A percentile compares a stretch with the other conserved stretches of the same genome.
Conservation (phyloP, 2,329 filamentous ascomycete genomes). For the Plectosphaerella sp. region DNA sequence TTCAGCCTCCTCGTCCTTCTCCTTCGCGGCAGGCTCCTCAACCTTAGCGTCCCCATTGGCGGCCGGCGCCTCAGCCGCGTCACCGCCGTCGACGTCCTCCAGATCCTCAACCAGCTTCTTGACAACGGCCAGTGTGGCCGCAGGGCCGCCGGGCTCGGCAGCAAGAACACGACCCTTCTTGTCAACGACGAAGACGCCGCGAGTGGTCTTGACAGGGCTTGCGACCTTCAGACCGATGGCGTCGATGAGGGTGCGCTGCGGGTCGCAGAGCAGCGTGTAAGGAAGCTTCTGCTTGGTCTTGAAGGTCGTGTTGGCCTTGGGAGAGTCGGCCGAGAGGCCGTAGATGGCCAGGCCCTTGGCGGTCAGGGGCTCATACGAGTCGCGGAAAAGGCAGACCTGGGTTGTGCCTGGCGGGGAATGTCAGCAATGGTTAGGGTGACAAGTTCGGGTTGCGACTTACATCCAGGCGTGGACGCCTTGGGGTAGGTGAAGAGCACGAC, state of each 20-base stretch:
- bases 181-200: conserved; percentile 84
- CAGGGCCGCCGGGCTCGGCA: conserved; percentile 70
- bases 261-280: conserved; percentile 85
- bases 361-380: conserved; percentile 72
- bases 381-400: conserved; percentile 90
- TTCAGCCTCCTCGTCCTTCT: conserved; percentile 11
- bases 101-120: conserved; percentile 60
- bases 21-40: conserved; percentile 17
- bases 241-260: conserved; percentile 65
- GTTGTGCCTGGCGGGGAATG: conserved; percentile 64
- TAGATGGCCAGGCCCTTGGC: conserved; percentile 80
- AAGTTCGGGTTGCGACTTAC: conserved; percentile 51
- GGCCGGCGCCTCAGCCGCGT: conserved; percentile 22
- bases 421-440: not conserved
- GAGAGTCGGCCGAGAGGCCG: conserved; percentile 81
- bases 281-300: conserved; percentile 85
- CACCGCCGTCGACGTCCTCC: conserved; percentile 14
- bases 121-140: conserved; percentile 72
- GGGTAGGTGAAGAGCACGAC: conserved; percentile 95
- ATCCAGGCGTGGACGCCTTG: conserved; percentile 89
- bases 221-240: conserved; percentile 89
- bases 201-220: conserved; percentile 66
- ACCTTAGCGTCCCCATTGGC: conserved; percentile 20
- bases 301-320: conserved; percentile 91
- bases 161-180: conserved; percentile 78